Evolutionary conservation across 352 stramenopile species (phyloP), one percentile per base, ranked within the genome.

Genomic region (Phytophthora idaei): DNA sequence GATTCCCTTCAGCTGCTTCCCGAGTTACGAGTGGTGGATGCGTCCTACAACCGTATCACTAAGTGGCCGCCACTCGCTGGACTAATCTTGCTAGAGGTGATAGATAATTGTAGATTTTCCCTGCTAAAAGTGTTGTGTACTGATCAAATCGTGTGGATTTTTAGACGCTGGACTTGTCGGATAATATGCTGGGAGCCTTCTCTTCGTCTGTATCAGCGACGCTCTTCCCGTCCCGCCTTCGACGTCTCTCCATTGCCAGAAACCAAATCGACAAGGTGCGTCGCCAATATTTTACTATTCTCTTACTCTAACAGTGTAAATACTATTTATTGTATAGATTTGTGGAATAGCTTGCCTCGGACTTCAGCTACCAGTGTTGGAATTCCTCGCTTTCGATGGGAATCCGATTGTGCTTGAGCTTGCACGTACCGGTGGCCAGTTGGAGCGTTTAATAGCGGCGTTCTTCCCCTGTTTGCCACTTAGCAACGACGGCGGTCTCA

Each of bases 261-360:
- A 92, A 92, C 62, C 71, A 86, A 60, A 87, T 92, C 31, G 69
- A 88, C 44, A 73, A 89, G 61, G 81, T 90, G 61, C 12, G 52
- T 41, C 7, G 7, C 44, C n/a, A 15, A 1, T 27, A 27, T 17
- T 37, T 44, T 48, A 15, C 5, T 59, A n/a, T 51, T 36, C 11
- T 15, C 39, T 34, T 27, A 5, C 21, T 25, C 17, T 48, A 37
- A 48, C n/a, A 48, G 15, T n/a, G 14, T 45, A 9, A 42, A 34
- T 42, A 44, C 49, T 41, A 44, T 47, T 8, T 41, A 44, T 47
- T 8, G 27, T 29, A 8, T 39, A 91, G 83, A 28, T 90, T 5
- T 84, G 77, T 32, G 81, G 81, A 8, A 58, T 92, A 39, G 80
- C 70, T 4, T 64, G 62, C 3, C 71, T 87, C 2, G 80, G 78